Base-by-base conservation (phyloP, 2,329 filamentous ascomycete genomes). In the Nannizziopsis arthrosporioides region DNA sequence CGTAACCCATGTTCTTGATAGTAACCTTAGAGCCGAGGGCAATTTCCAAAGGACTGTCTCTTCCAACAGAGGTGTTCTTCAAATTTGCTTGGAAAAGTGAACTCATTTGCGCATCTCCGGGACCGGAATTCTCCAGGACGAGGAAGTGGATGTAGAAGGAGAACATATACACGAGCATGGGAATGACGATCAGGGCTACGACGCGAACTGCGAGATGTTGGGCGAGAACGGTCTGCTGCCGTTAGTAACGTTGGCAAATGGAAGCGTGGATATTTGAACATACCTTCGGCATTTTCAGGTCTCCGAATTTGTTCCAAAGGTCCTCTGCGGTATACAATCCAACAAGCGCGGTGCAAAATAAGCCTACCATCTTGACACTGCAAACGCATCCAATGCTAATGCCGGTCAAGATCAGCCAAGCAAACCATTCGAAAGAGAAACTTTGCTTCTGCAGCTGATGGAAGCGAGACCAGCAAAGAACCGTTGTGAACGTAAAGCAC, bases 101-200 rank as follows among this genome's bases (percentile, higher is more conserved):
- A 71, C 89, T 95, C 92, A 98, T 98, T 69, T 98, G 92, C n/a
- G 92, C 92, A 71, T 98, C 92, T 47, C 92, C 92, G 6, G 93
- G 92, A 15, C 92, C 92, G 59, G 83, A 90, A 69, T 87, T 90
- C 67, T 93, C 86, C 50, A 98, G 78, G 54, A 98, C 86, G 53
- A 87, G 76, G 67, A 98, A 98, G 70, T 98, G 92, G 47, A 94
- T 70, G 58, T 85, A 93, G 67, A 98, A 98, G 38, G 88, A 94
- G 64, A 95, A 82, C 70, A 95, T 82, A 72, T 98, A 98, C 59
- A 98, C 87, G 50, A 90, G 71, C 61, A 93, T 73, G 5, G 92
- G 92, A 44, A 98, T 76, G 53, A 94, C 63, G 54, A 98, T 98
- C 51, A 98, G 75, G 42, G 88, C 88, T 51, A 90, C 73, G 14